Base-by-base conservation (phyloP, 2,329 filamentous ascomycete species). In the Nigrospora sphaerica region DNA sequence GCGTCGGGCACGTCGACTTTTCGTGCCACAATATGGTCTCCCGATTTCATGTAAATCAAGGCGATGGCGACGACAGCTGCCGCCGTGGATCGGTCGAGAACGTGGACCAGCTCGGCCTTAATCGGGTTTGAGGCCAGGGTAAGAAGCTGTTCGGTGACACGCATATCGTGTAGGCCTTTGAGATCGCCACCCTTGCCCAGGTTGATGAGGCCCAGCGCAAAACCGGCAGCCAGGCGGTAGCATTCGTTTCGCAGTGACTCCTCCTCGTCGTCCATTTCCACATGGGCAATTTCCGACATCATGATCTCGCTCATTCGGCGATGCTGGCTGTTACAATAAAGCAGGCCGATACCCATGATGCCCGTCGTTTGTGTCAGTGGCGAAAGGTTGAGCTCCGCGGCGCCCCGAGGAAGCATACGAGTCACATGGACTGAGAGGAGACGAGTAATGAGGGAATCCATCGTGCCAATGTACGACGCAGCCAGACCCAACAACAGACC, bases 251-350 rank as follows among this genome's bases (percentile, higher is more conserved):
- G 83, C 42, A 97, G 69, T 18, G 83, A 83, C 57, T 95, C 88
- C 47, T 91, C 86, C 49, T 96, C 91, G 45, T 92, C 86, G 34
- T 87, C 78, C 23, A 75, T 70, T 39, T 93, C 89, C 44, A 89
- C 77, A 52, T 91, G 86, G 62, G 96, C 90, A 50, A 98, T 93
- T 63, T 98, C 93, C 0, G 92, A 97, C 43, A 98, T 80, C 89
- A 98, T 96, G 16, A 97, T 89, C 63, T 98, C 93, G 61, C 90
- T 97, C 93, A 98, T 98, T 34, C 95, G 84, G 31, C 95, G 86
- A 67, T 98, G 95, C 59, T 97, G 92, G 28, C 91, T 96, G 61
- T 91, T 86, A 67, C 86, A 95, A 65, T 97, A 98, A 1, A 98
- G 73, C 36, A 98, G 70, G 0, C 93, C 93, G 54, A 98, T 95